Base-by-base conservation (phyloP, 2,329 filamentous ascomycete species). In the Colletotrichum tabaci region DNA sequence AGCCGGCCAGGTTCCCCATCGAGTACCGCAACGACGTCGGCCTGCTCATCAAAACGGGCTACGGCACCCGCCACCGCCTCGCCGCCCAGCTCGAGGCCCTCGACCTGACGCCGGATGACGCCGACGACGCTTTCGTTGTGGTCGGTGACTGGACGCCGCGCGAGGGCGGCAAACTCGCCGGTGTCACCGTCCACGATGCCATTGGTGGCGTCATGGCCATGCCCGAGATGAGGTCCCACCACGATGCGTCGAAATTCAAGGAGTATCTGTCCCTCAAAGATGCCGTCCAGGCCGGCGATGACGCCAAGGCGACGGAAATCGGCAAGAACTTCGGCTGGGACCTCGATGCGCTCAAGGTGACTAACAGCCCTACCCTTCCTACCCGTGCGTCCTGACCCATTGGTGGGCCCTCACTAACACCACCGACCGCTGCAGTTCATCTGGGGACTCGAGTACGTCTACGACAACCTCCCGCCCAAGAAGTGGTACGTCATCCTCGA, bases 401-500 rank as follows among this genome's bases (percentile, higher is more conserved):
- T 16, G 15, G 47, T 2, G 40, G 58, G 23, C 30, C 65, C 74
- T 3, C 18, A 6, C 50, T 69, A 2, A 67, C 56, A 30, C 9
- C 16, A 2, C 26, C 18, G 15, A 21, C 9, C 15, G 3, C 26
- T 13, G 15, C 71, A 89, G 87, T 89, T 89, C 76, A 84, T 89
- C 62, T 84, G 87, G 50, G 85, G 87, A 53, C 84, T 90, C 74
- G 86, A 89, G 74, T 83, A 87, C 72, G 81, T 85, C 23, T 88
- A 86, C 80, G 78, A 81, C 49, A 81, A 79, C 18, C 81, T 89
- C 76, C 88, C 87, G 0, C 77, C 82, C 72, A 90, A 89, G 80
- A 88, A 88, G 76, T 90, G 88, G 88, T 90, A 89, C 75, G 77
- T 89, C 72, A 85, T 90, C 73, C 78, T 88, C 16, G 88, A 90